phyloP scores from a whole-genome alignment of 2,329 filamentous ascomycete genomes.

The Epichloe bromicola region DNA sequence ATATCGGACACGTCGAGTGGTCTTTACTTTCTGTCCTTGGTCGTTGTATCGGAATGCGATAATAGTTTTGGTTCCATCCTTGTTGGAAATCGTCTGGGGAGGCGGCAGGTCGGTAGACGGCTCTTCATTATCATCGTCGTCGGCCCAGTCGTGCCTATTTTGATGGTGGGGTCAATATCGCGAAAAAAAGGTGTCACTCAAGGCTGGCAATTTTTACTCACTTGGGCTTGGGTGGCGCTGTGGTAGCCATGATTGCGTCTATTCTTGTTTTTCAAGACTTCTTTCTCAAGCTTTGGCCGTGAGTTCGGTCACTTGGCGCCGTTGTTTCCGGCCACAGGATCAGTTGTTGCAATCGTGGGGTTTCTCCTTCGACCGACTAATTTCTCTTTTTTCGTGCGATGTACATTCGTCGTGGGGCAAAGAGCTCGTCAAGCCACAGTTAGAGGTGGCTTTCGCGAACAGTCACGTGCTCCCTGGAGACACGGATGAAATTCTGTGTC shows the following conservation, averaged over 20 bases:
- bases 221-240: conserved; percentile 27
- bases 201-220: conserved; percentile 15
- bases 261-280: background rate
- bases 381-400: conserved; percentile 31
- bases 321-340: conserved; percentile 12
- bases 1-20: conserved; percentile 86
- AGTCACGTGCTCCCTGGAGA: conserved; percentile 15
- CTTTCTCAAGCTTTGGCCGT: background rate
- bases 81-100: conserved; percentile 85
- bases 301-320: conserved; percentile 2
- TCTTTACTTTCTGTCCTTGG: conserved; percentile 90
- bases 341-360: conserved; percentile 22
- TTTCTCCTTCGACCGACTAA: conserved; percentile 23
- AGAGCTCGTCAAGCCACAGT: conserved; percentile 14
- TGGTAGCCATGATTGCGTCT: conserved; percentile 24
- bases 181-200: background rate
- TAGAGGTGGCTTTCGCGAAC: conserved; percentile 1
- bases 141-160: conserved; percentile 72
- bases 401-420: conserved; percentile 21
- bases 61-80: conserved; percentile 95
- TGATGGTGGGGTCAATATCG: conserved; percentile 25
- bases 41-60: conserved; percentile 86
- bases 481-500: background rate
- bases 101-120: conserved; percentile 58
- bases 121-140: conserved; percentile 83